phyloP scores from a whole-genome alignment of 495 filamentous ascomycete genomes.

The Penicillium atrosanguineum region DNA sequence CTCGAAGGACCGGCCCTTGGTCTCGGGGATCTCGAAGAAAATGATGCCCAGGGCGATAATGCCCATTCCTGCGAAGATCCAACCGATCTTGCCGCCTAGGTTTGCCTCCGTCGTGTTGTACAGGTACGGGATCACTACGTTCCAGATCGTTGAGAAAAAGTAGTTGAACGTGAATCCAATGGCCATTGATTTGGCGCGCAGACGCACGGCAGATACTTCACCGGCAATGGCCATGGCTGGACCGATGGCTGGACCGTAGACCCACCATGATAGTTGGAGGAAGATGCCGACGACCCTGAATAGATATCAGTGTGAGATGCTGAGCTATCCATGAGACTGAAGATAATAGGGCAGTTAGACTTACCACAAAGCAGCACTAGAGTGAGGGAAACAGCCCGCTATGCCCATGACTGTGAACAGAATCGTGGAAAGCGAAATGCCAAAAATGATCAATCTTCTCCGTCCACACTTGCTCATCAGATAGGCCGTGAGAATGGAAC shows the following conservation, averaged over 20 bases:
- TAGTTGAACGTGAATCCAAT: conserved; percentile 27
- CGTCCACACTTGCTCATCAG: conserved; percentile 19
- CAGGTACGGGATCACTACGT: conserved; percentile 26
- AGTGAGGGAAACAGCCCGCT: conserved; percentile 18
- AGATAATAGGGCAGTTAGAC: conserved; percentile 7
- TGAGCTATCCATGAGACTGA: too few species aligned
- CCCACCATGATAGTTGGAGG: too few species aligned
- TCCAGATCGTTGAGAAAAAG: conserved; percentile 19
- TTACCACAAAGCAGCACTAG: conserved; percentile 15
- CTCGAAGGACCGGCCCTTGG: conserved; percentile 23
- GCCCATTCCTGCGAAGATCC: conserved; percentile 20
- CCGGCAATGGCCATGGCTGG: conserved; percentile 21
- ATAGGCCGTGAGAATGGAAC: conserved; percentile 11
- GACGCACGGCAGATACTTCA: conserved; percentile 23
- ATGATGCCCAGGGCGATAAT: conserved; percentile 1
- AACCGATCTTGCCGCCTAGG: conserved; percentile 26
- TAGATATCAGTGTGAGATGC: too few species aligned
- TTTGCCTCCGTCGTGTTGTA: conserved; percentile 26
- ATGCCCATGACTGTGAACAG: conserved; percentile 26
- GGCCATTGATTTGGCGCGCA: conserved; percentile 27
- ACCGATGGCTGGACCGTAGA: background rate
- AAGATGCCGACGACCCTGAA: too few species aligned
- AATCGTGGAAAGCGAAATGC: conserved; percentile 12
- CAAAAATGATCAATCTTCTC: conserved; percentile 19
- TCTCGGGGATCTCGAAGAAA: conserved; percentile 28